Base-by-base conservation (phyloP, 108 stramenopile genomes). In the Asterionellopsis glacialis region DNA sequence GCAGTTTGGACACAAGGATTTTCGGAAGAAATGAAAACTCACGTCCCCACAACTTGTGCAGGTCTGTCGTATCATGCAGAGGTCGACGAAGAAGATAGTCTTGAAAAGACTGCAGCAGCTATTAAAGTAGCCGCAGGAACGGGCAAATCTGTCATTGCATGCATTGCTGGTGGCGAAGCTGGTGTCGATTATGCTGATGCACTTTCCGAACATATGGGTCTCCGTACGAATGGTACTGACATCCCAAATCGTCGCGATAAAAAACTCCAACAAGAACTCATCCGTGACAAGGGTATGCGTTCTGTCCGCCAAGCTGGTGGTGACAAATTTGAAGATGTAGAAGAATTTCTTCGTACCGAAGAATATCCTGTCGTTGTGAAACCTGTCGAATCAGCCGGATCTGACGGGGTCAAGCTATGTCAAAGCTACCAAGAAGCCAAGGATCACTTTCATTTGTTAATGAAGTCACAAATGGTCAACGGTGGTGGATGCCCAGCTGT, bases 301-400 rank as follows among this genome's bases (percentile, higher is more conserved):
- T 82, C 89, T 0, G 72, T 82, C 12, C 82, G 82, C 45, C 89
- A 90, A 63, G 80, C 88, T 16, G 77, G 76, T 41, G 80, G 84
- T 54, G 54, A 62, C 22, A 76, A 64, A n/a, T 80, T 80, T 65
- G 60, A 64, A 5, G 76, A 85, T 24, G 82, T 84, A 21, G 76
- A 84, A 21, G 73, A 76, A 1, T 88, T 87, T 45, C 51, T 84
- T 18, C 27, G 47, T 0, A 67, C 45, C 0, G 79, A 80, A 41
- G 16, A 24, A 12, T 76, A 69, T 62, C 79, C 79, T 41, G 87
- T 84, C 39, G 84, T 94, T 28, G 64, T 94, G 22, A 94, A 94
- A 67, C 93, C 93, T 15, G 76, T 81, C 9, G 83, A 87, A 64
- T 80, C 77, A 24, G 93, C 93, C 11, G 93, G 93, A 13, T 81